Evolutionary conservation across 441 rosid species (phyloP).

Genomic region (Jatropha podagrica): DNA sequence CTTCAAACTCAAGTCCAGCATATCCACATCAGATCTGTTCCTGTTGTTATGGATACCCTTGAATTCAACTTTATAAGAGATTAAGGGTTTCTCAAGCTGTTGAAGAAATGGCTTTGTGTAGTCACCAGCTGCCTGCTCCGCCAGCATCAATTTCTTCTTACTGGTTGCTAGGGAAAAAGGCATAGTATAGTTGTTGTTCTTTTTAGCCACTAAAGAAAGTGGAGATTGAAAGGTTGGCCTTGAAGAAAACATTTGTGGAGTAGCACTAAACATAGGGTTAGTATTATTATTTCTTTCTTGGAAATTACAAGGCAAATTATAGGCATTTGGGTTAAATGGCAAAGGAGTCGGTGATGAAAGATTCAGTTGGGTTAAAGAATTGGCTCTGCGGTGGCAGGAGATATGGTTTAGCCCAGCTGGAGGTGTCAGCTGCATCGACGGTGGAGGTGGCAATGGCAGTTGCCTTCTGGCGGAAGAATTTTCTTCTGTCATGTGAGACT

Average conservation of each 20-base stretch:
- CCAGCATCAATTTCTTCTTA: background rate
- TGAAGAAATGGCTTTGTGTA: constrained; percentile 27
- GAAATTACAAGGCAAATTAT: background rate
- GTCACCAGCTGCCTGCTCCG: background rate
- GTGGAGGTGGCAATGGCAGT: background rate
- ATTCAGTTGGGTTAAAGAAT: background rate
- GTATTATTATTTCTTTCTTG: background rate
- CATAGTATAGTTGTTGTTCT: no score
- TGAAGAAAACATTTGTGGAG: background rate
- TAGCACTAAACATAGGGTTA: background rate
- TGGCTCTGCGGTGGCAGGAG: constrained; percentile 4
- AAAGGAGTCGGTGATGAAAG: background rate
- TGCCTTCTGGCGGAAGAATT: background rate
- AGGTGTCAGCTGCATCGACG: background rate
- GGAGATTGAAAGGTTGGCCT: background rate
- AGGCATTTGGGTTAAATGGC: background rate
- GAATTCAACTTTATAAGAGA: background rate
- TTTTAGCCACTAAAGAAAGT: background rate
- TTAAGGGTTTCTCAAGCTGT: constrained; percentile 16
- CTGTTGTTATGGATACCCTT: background rate
- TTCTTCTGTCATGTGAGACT: constrained; percentile 19
- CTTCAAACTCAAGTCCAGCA: constrained; percentile 34
- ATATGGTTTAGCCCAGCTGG: background rate
- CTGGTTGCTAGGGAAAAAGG: no score
- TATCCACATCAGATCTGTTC: background rate